Evolutionary conservation across 2,329 filamentous ascomycete genomes (phyloP).

Genomic region (Calycina herbarum): DNA sequence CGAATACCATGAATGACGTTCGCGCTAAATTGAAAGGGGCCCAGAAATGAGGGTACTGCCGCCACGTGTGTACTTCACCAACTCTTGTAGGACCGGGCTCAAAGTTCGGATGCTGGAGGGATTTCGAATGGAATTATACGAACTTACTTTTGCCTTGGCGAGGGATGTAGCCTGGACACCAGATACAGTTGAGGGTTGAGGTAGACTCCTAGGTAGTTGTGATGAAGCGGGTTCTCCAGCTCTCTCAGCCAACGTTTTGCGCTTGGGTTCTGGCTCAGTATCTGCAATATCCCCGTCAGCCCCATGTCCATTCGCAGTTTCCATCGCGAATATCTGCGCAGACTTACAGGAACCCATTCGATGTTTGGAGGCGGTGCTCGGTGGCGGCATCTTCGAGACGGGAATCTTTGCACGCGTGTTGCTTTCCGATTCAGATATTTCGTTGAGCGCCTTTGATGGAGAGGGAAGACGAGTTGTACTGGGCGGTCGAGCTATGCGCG

Average conservation of each 20-base stretch:
- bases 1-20: background rate
- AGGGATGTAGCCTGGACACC: slow-evolving; percentile 2
- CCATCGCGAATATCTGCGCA: slow-evolving; percentile 40
- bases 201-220: slow-evolving; percentile 27
- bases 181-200: slow-evolving; percentile 11
- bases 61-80: background rate
- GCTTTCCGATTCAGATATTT: slow-evolving; percentile 61
- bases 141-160: slow-evolving; percentile 5
- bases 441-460: slow-evolving; percentile 45
- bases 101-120: background rate
- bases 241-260: slow-evolving; percentile 57
- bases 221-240: slow-evolving; percentile 48
- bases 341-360: slow-evolving; percentile 30
- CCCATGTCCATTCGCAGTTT: background rate
- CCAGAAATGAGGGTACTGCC: background rate
- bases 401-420: slow-evolving; percentile 53
- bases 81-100: background rate
- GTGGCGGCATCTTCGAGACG: slow-evolving; percentile 42
- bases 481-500: slow-evolving; percentile 32
- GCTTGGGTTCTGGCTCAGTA: slow-evolving; percentile 56
- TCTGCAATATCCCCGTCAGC: slow-evolving; percentile 41
- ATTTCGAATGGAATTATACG: background rate
- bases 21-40: background rate
- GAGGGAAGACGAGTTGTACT: slow-evolving; percentile 32
- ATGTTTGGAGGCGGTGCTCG: slow-evolving; percentile 50